Base-by-base conservation (phyloP, 176 grass and related monocot genomes). In the Elaeis guineensis region DNA sequence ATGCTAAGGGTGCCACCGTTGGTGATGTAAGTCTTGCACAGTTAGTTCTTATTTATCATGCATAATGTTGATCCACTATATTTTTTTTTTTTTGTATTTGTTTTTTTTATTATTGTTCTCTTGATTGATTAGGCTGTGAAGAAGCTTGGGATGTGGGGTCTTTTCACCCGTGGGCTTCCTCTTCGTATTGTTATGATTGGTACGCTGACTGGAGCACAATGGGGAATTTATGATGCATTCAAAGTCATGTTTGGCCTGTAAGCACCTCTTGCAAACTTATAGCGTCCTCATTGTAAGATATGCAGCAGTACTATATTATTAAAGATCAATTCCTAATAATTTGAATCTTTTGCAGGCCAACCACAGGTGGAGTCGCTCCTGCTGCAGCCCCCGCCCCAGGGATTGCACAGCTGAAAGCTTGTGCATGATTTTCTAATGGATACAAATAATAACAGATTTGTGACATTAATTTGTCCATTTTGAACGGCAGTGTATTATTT, bases 201-300 rank as follows among this genome's bases (percentile, higher is more conserved):
- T 53, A 89, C 93, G 14, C 82, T 98, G 48, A 98, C 93, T 1
- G 87, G 87, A 17, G 93, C 84, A 62, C 93, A 98, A 76, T 98
- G 93, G 93, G 87, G 81, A 67, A 98, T 92, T 52, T 98, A 98
- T 52, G 93, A 98, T 64, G 72, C 81, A 58, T 89, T 89, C 61
- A 98, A 98, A 83, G 84, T 98, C 73, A 83, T 92, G 87, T 81
- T 89, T 69, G 93, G 93, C 63, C 81, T 98, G 93, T 98, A 72
- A 91, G 93, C 83, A 69, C 71, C 66, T 52, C 29, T 21, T 51
- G 17, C 52, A 5, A 9, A 66, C 1, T 44, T 44, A 44, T 44
- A 2, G 11, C 11, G 35, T 3, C 11, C 35, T 12, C 11, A 12
- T 9, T 44, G 35, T 44, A 12, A 44, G 9, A 44, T 44, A 14